Conservation (phyloP, 1,139 yeast species). For the Candida sp. region DNA sequence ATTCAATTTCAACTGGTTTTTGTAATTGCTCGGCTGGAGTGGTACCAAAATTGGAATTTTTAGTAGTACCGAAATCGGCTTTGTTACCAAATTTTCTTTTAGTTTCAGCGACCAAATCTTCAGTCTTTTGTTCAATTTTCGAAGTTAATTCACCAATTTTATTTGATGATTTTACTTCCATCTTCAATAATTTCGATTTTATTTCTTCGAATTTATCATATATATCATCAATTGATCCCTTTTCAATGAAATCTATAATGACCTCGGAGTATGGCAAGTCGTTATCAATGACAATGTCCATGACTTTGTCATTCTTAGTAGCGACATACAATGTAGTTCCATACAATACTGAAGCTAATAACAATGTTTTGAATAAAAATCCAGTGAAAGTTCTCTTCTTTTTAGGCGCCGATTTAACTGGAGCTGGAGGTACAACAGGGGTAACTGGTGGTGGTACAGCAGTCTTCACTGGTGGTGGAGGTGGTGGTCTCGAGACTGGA, state of each 20-base stretch:
- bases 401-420: slow-evolving; percentile 9
- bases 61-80: neutral
- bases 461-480: slow-evolving; percentile 6
- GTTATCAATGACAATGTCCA: slow-evolving; percentile 45
- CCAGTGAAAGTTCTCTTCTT: slow-evolving; percentile 32
- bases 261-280: slow-evolving; percentile 46
- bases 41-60: slow-evolving; percentile 3
- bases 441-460: slow-evolving; percentile 5
- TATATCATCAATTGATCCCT: slow-evolving; percentile 34
- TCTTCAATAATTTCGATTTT: slow-evolving; percentile 16
- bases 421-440: slow-evolving; percentile 5
- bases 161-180: slow-evolving; percentile 29
- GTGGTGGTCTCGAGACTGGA: slow-evolving; percentile 7
- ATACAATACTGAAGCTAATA: slow-evolving; percentile 28
- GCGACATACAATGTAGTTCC: slow-evolving; percentile 42
- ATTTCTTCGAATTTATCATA: slow-evolving; percentile 17
- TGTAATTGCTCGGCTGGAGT: slow-evolving; percentile 48
- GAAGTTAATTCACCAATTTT: slow-evolving; percentile 32
- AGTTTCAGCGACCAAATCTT: slow-evolving; percentile 34
- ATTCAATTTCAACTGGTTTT: slow-evolving; percentile 39
- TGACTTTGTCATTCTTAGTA: slow-evolving; percentile 42
- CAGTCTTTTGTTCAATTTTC: slow-evolving; percentile 32
- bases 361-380: slow-evolving; percentile 29
- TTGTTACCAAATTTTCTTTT: slow-evolving; percentile 23
- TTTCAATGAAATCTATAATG: slow-evolving; percentile 37